phyloP scores from a whole-genome alignment of 768 basidiomycete species.

The Lactarius akahatsu region DNA sequence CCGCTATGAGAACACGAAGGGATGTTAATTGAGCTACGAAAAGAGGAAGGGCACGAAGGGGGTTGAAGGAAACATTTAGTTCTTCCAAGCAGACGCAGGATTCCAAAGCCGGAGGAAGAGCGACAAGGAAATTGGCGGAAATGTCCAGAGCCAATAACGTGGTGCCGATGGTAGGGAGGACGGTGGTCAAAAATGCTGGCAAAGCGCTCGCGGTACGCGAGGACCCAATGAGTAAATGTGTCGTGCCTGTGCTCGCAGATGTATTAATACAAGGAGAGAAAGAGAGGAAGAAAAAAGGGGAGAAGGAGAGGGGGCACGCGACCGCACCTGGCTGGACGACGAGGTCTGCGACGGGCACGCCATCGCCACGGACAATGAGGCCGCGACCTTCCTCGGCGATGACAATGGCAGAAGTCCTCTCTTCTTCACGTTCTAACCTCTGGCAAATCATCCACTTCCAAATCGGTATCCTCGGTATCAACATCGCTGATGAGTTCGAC shows the following conservation, averaged over 20 bases:
- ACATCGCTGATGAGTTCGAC: constrained; percentile 54
- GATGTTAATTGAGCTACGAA: constrained; percentile 76
- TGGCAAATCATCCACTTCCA: constrained; percentile 42
- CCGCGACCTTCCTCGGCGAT: constrained; percentile 83
- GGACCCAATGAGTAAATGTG: constrained; percentile 88
- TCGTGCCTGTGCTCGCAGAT: constrained; percentile 61
- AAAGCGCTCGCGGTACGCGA: constrained; percentile 75
- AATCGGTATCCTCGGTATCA: constrained; percentile 47
- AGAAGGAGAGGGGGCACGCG: not conserved
- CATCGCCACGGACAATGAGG: constrained; percentile 75
- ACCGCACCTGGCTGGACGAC: constrained; percentile 70
- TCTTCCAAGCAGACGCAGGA: constrained; percentile 84
- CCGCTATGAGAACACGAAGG: constrained; percentile 89
- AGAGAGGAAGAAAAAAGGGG: constrained; percentile 2
- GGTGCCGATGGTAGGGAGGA: constrained; percentile 68
- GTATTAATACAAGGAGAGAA: constrained; percentile 10
- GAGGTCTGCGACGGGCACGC: constrained; percentile 57
- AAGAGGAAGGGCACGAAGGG: constrained; percentile 85
- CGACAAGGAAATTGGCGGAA: constrained; percentile 81
- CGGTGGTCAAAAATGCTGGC: constrained; percentile 66
- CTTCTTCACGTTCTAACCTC: constrained; percentile 56
- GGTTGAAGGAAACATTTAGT: constrained; percentile 90
- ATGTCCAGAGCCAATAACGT: constrained; percentile 92
- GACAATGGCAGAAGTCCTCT: constrained; percentile 73
- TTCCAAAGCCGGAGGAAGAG: constrained; percentile 81